A percentile compares a stretch with the other conserved stretches of the same genome.
These are phyloP conservation scores for Alternaria ethzedia DNA, from an alignment of 2,329 filamentous ascomycete species.

Conservation along the genomic window DNA sequence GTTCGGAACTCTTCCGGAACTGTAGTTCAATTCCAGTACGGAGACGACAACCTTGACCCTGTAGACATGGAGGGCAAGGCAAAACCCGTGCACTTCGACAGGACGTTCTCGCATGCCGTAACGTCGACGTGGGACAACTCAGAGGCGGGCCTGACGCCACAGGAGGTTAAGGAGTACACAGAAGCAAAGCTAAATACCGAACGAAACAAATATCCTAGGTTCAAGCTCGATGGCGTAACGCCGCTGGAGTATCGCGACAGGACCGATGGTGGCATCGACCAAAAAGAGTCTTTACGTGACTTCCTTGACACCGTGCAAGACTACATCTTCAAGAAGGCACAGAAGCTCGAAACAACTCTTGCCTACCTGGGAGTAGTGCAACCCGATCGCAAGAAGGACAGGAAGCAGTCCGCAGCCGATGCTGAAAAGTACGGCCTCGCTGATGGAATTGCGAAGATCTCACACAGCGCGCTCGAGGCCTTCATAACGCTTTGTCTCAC, in stretches of 20 bases:
- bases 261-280: conserved; percentile 64
- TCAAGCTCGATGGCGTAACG: conserved; percentile 42
- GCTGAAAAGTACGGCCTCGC: conserved; percentile 45
- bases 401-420: conserved; percentile 33
- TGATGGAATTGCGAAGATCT: conserved; percentile 86
- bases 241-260: conserved; percentile 72
- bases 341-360: conserved; percentile 62
- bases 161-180: conserved; percentile 74
- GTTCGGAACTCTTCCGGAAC: conserved; percentile 87
- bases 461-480: conserved; percentile 70
- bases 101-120: conserved; percentile 83
- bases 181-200: conserved; percentile 71
- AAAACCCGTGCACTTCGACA: conserved; percentile 88
- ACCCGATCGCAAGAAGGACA: conserved; percentile 14
- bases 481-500: conserved; percentile 85
- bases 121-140: conserved; percentile 80
- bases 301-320: conserved; percentile 81
- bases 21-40: conserved; percentile 96
- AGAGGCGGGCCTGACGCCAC: conserved; percentile 74
- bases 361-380: conserved; percentile 33
- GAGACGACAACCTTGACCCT: conserved; percentile 92
- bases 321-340: conserved; percentile 70
- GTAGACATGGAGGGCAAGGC: conserved; percentile 97
- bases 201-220: conserved; percentile 60
- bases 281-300: conserved; percentile 75